Base-by-base conservation (phyloP, 2,329 filamentous ascomycete species). In the Xylariaceae sp. region DNA sequence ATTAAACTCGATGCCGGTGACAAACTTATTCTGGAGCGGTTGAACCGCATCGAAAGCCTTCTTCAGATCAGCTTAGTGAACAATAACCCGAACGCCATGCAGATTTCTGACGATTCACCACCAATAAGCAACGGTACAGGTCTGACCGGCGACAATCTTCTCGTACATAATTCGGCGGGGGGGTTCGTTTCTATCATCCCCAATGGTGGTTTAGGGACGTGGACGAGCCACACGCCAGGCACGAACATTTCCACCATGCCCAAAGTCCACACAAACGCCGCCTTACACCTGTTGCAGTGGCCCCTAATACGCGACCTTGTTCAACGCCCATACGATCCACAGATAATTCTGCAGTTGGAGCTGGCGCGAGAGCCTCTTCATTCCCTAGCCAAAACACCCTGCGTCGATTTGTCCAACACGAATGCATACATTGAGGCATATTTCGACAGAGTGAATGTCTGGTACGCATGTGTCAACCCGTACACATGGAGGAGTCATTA, bases 1-100 rank as follows among this genome's bases (percentile, higher is more conserved):
- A 89, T 92, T 75, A 94, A 94, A 72, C 80, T 94, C 9, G 89
- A 94, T 68, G 88, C 88, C 34, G 89, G 89, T 60, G 89, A 92
- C 74, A 92, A 92, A 72, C 76, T 94, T 53, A 94, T 94, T 57
- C 74, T 94, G 36, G 89, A 92, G 67, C 85, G 87, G 52, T 76
- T 94, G 34, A 83, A 80, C 63, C 84, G 87, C 49, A 92, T 94
- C 64, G 89, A 94, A 70, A 86, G 79, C 47, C 74, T 94, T 42
- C 76, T 94, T n/a, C 87, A 92, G 67, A 84, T 85, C 59, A 87
- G 76, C 60, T 73, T 90, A 61, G 74, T 79, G 18, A 73, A 71
- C 41, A 71, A 74, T 40, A 72, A 76, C 48, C 68, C 75, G 43
- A 81, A 76, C 58, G 76, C 76, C 34, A 74, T 84, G 56, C 76